Conservation (phyloP, 192 early-diverging fungal genomes). For the Allomyces macrogynus region DNA sequence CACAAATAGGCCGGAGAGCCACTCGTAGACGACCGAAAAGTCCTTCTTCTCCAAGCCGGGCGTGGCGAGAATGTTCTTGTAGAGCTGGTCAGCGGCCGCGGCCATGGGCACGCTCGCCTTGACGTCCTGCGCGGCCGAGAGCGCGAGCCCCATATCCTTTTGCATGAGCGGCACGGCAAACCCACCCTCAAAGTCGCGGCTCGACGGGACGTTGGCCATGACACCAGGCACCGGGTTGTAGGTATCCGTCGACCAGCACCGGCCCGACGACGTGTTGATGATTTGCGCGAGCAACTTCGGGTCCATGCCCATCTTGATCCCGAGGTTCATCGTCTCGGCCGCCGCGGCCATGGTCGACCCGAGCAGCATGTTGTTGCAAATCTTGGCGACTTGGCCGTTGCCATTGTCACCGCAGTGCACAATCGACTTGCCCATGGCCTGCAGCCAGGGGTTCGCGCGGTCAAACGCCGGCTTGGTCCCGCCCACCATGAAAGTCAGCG, state of each 20-base stretch:
- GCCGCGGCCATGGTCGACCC: conserved; percentile 86
- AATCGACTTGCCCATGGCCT: conserved; percentile 75
- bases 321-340: conserved; percentile 81
- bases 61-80: conserved; percentile 1
- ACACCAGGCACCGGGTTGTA: conserved; percentile 79
- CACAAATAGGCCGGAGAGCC: conserved; percentile 1
- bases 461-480: conserved; percentile 37
- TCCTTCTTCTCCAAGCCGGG: conserved; percentile 4
- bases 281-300: conserved; percentile 62
- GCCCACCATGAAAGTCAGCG: conserved; percentile 94
- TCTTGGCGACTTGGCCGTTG: conserved; percentile 79
- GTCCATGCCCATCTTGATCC: conserved; percentile 69
- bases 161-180: conserved; percentile 77
- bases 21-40: conserved; percentile 6
- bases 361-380: conserved; percentile 93
- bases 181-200: conserved; percentile 64
- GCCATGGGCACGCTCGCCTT: neutral
- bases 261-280: conserved; percentile 70
- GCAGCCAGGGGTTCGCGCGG: conserved; percentile 31
- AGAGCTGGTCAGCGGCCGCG: neutral
- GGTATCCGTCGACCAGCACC: conserved; percentile 83
- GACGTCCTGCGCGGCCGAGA: conserved; percentile 59
- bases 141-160: conserved; percentile 80
- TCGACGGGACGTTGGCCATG: conserved; percentile 53
- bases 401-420: conserved; percentile 66